Base-by-base conservation (phyloP, 345 rosid genomes). In the Arabis alpina region DNA sequence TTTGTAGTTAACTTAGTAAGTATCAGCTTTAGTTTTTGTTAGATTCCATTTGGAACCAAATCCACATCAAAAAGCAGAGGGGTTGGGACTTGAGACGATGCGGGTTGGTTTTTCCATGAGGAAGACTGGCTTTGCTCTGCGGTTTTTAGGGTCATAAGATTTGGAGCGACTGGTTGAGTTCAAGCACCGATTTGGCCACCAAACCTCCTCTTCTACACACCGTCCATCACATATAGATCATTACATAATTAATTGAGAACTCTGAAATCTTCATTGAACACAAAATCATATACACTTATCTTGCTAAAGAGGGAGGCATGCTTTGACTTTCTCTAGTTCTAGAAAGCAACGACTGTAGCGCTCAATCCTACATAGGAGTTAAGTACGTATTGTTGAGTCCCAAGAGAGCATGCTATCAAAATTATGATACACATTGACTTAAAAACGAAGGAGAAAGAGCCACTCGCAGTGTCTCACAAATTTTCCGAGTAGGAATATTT, bases 261-360 rank as follows among this genome's bases (percentile, higher is more conserved):
- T 52, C 48, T n/a, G 61, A 39, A 41, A 30, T 28, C 34, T 54
- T 55, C 32, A 24, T 19, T 15, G 41, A 11, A 13, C 40, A 65
- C 13, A 16, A 15, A 32, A 50, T 23, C 10, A 45, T 8, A 51
- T 57, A 44, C 11, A 51, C 32, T 64, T 62, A 88, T 91, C 89
- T 85, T 40, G 82, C 74, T 11, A 94, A 81, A 27, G 79, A 55
- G 42, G 91, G 87, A 94, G 74, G 59, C 82, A 77, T 51, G 65
- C 72, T 70, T 91, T 94, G 53, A 89, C 86, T 79, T 88, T 91
- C 81, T 94, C 99, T 23, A 94, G 90, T 81, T 94, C 97, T 54
- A 89, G 66, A 66, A 84, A 89, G 84, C 97, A 94, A 54, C 83
- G 81, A 77, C 82, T 86, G 82, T 82, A 94, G 0, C 99, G 91